Conservation (phyloP, 2,329 filamentous ascomycete species). For the Annulohypoxylon truncatum region DNA sequence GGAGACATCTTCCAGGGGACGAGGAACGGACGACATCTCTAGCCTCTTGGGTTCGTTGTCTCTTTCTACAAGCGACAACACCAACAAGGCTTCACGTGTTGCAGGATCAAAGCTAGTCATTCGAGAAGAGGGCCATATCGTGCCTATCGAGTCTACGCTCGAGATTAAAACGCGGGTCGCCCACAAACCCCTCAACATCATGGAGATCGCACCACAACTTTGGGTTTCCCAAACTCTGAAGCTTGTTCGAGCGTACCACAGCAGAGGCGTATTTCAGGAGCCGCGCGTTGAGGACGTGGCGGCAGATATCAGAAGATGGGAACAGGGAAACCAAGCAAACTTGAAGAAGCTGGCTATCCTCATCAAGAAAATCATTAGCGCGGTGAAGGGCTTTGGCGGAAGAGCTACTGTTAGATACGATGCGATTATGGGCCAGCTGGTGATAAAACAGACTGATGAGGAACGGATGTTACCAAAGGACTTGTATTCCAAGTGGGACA, state of each 20-base stretch:
- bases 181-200: conserved; percentile 50
- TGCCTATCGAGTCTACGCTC: conserved; percentile 53
- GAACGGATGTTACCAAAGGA: conserved; percentile 14
- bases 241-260: conserved; percentile 59
- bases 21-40: background rate
- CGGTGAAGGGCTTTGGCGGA: conserved; percentile 44
- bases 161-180: conserved; percentile 59
- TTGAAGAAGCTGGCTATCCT: conserved; percentile 51
- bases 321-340: conserved; percentile 48
- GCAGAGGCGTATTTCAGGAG: conserved; percentile 50
- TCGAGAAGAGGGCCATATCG: conserved; percentile 46
- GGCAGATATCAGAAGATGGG: conserved; percentile 51
- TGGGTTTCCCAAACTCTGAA: conserved; percentile 61
- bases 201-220: conserved; percentile 55
- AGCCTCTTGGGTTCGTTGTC: background rate
- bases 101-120: conserved; percentile 48
- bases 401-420: conserved; percentile 11
- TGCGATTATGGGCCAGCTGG: background rate
- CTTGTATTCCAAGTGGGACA: conserved; percentile 26
- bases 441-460: background rate
- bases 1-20: background rate
- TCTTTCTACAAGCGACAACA: background rate
- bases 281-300: conserved; percentile 53
- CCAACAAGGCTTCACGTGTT: background rate
- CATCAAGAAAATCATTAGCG: conserved; percentile 48